Evolutionary conservation across 257 asterid genomes (phyloP), one percentile per base, ranked within the genome.

Genomic region (Scutellaria minor): DNA sequence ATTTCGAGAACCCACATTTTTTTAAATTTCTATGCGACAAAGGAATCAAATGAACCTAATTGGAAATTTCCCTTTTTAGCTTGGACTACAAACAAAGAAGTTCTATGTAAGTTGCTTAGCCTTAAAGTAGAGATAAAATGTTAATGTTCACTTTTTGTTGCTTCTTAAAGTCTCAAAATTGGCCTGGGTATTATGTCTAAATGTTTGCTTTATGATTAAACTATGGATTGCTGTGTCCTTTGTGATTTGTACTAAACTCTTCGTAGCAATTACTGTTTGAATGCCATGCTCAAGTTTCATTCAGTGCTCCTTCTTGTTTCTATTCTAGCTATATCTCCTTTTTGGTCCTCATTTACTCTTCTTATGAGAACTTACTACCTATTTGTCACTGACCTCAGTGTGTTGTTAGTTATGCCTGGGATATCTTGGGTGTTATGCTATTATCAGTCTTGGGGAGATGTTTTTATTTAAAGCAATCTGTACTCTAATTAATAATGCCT

Each of bases 401-500:
- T 45, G 53, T 14, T 41, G 42, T 51, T 54, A 66, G 46, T 59
- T 10, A n/a, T 39, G 46, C 20, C 46, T 41, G 64, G 53, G 55
- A 51, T 64, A 24, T 50, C 46, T 13, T 57, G 7, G 37, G 56
- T 2, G 45, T 72, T 60, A 18, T 45, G 12, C n/a, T 24, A 22
- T 24, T 53, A 35, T 8, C 24, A 22, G 40, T 44, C n/a, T 20
- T 12, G 31, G 11, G 10, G n/a, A 10, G 64, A 61, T 72, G 15
- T 39, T 64, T 61, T 12, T 12, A 20, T 51, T 44, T 35, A 58
- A 73, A 50, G 27, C 39, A 60, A 57, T 64, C 12, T 35, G 42
- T 72, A 61, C 44, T 31, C 54, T 65, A 39, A 76, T 47, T 57
- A 54, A 37, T 64, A 51, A 59, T 62, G 5, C 62, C 53, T 35